phyloP scores from a whole-genome alignment of 1,139 yeast genomes.

The Ogataea hybrid region DNA sequence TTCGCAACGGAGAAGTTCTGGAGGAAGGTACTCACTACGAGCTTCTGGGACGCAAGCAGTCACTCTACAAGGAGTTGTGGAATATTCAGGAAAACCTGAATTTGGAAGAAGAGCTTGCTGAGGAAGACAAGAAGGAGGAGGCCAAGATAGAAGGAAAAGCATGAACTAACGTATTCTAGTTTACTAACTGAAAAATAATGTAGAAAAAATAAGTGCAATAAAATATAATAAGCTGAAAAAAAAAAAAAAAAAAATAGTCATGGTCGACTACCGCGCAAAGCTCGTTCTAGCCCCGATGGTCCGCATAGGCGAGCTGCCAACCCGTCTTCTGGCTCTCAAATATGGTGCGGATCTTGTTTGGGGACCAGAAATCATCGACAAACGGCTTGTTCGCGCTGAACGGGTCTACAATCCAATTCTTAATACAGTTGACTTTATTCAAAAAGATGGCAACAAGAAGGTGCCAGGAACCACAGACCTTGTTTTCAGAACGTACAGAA shows the following conservation, averaged over 20 bases:
- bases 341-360: conserved; percentile 94
- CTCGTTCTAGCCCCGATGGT: conserved; percentile 95
- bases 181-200: background rate
- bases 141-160: background rate
- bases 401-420: conserved; percentile 54
- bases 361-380: conserved; percentile 91
- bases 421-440: conserved; percentile 60
- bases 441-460: conserved; percentile 36
- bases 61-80: conserved; percentile 83
- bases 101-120: conserved; percentile 41
- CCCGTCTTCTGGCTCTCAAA: conserved; percentile 70
- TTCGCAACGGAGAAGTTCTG: conserved; percentile 71
- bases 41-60: conserved; percentile 49
- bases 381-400: conserved; percentile 68
- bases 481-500: conserved; percentile 71
- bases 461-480: conserved; percentile 42
- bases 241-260: conserved; percentile 14
- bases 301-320: conserved; percentile 90
- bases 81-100: conserved; percentile 83
- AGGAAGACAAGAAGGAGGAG: conserved; percentile 20
- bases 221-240: too few species aligned
- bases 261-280: conserved; percentile 61
- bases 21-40: conserved; percentile 84
- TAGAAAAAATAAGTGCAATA: background rate
- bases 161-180: background rate